A percentile compares a stretch with the other conserved stretches of the same genome.
Evolutionary conservation across 2,329 filamentous ascomycete genomes (phyloP).

Genomic region (Coleophoma cylindrospora): DNA sequence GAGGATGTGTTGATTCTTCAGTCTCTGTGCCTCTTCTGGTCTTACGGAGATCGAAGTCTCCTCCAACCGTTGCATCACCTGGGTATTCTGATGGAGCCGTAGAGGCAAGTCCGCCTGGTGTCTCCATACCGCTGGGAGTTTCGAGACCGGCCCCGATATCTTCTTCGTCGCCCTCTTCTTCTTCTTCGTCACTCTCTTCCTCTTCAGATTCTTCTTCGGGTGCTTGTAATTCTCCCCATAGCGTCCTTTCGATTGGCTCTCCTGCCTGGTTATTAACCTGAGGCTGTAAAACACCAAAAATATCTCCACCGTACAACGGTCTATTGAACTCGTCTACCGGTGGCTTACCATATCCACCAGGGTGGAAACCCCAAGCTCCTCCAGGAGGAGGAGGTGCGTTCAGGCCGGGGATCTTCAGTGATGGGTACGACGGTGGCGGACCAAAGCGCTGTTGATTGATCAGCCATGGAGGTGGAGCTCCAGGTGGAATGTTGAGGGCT

Average conservation of each 20-base stretch:
- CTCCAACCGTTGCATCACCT: conserved; percentile 70
- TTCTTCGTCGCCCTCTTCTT: conserved; percentile 57
- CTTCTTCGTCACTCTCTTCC: conserved; percentile 67
- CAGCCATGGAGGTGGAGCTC: conserved; percentile 91
- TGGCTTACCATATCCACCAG: conserved; percentile 93
- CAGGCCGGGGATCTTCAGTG: conserved; percentile 88
- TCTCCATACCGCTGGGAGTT: conserved; percentile 73
- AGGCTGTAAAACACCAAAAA: conserved; percentile 73
- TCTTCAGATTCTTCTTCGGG: conserved; percentile 70
- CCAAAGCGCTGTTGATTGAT: conserved; percentile 95
- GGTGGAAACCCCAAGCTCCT: conserved; percentile 90
- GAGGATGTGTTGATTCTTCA: conserved; percentile 69
- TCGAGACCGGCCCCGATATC: conserved; percentile 63
- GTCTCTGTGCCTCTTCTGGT: conserved; percentile 80
- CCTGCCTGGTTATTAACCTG: conserved; percentile 58
- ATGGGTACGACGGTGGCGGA: conserved; percentile 89
- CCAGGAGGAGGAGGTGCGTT: conserved; percentile 90
- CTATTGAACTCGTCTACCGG: conserved; percentile 91
- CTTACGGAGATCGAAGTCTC: conserved; percentile 90
- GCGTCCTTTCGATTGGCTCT: conserved; percentile 77
- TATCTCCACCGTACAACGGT: conserved; percentile 88
- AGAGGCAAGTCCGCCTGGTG: conserved; percentile 74
- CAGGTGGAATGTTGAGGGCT: conserved; percentile 87
- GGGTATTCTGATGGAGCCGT: conserved; percentile 76
- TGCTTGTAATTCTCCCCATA: conserved; percentile 90